Conservation (phyloP, 768 basidiomycete genomes). For the Hirschioporus abietinus region DNA sequence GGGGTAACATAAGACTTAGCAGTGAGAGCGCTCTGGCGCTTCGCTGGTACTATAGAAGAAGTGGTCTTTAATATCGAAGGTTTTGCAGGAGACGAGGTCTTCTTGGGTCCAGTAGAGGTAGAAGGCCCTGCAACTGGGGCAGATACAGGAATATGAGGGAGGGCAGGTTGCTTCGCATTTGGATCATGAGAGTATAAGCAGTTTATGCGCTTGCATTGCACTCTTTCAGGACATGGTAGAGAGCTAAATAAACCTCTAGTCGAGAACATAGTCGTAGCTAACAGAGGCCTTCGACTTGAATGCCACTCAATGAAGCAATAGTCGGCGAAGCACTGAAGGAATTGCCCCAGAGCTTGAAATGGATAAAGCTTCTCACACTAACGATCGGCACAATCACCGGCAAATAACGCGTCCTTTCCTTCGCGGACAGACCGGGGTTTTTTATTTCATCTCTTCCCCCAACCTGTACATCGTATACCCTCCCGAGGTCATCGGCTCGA, state of each 20-base stretch:
- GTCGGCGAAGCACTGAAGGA: too few species aligned
- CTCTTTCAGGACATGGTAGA: conserved; percentile 52
- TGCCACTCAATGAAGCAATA: too few species aligned
- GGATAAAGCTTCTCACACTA: neutral
- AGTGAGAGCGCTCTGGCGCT: conserved; percentile 40
- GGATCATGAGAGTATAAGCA: conserved; percentile 67
- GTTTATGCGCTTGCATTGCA: conserved; percentile 39
- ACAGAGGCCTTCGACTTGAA: neutral
- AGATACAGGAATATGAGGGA: conserved; percentile 35
- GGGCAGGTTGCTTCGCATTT: conserved; percentile 29
- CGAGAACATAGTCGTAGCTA: conserved; percentile 51
- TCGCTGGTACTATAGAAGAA: conserved; percentile 38
- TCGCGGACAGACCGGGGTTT: too few species aligned
- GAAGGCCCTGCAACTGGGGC: conserved; percentile 15
- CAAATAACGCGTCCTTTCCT: too few species aligned
- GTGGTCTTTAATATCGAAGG: conserved; percentile 4
- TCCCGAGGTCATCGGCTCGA: neutral
- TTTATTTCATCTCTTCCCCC: neutral
- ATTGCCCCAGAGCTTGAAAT: too few species aligned
- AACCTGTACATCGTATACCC: neutral
- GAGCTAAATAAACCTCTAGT: conserved; percentile 50
- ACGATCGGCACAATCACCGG: too few species aligned
- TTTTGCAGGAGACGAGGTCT: conserved; percentile 12
- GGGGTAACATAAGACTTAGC: conserved; percentile 20
- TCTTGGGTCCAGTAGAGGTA: conserved; percentile 8